Conservation (phyloP, 1,284 basidiomycete genomes). For the Ustilago esculenta region DNA sequence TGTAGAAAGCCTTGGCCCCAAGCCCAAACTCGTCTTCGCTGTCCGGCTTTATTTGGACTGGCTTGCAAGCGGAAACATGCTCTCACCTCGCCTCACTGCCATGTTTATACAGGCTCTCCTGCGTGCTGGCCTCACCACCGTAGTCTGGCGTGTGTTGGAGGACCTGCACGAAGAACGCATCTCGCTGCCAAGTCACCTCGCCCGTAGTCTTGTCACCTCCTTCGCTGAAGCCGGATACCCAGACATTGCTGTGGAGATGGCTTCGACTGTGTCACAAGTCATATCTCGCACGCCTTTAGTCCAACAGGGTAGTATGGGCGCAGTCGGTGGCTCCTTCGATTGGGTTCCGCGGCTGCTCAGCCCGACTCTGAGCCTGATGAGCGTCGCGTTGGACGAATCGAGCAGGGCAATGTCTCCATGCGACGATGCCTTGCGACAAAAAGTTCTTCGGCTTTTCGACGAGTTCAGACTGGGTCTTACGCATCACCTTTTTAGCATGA, state of each 20-base stretch:
- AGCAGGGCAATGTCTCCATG: conserved; percentile 4
- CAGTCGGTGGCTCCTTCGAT: background rate
- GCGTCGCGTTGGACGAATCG: conserved; percentile 38
- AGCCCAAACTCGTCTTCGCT: conserved; percentile 13
- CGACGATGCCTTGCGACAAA: conserved; percentile 5
- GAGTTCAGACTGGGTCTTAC: conserved; percentile 41
- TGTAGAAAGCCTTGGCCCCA: conserved; percentile 12
- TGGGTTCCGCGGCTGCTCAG: conserved; percentile 2
- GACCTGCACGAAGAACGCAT: conserved; percentile 24
- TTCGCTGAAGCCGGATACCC: conserved; percentile 43
- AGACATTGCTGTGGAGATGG: conserved; percentile 35
- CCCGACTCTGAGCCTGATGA: conserved; percentile 30
- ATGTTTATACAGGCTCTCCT: conserved; percentile 25
- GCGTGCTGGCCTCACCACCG: conserved; percentile 13
- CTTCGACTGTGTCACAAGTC: conserved; percentile 9
- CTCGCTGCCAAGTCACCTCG: conserved; percentile 18
- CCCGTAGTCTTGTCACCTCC: conserved; percentile 27
- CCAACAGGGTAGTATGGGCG: background rate
- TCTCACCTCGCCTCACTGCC: conserved; percentile 16
- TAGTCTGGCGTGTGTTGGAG: conserved; percentile 23
- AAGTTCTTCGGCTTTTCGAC: conserved; percentile 33
- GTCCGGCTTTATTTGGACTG: conserved; percentile 46
- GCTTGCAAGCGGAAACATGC: conserved; percentile 35
- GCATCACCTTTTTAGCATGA: conserved; percentile 16
- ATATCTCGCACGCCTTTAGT: background rate